Evolutionary conservation across 305 asterid species (phyloP), one percentile per base, ranked within the genome.

Genomic region (Fraxinus angustifolia): DNA sequence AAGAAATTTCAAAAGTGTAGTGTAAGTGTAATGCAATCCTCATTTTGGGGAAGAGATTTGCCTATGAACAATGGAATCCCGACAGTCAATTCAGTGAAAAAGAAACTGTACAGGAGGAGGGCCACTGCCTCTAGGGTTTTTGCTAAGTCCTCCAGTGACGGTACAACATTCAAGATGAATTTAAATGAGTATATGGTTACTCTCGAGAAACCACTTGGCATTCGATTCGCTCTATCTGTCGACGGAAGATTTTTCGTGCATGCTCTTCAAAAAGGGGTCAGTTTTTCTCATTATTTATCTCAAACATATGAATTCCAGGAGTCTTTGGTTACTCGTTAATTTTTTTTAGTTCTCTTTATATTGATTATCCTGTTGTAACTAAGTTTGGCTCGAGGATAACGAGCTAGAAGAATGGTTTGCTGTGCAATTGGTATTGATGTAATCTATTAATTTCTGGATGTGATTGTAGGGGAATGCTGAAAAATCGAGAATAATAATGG

Each of bases 181-280:
- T 82, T 92, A 89, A 93, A 92, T 70, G 97, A 91, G 86, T 94
- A 95, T 82, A 84, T 95, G 96, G 97, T 95, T 83, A 90, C 91
- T 76, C 93, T 94, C 58, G 93, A 92, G 78, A 95, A 88, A 77
- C 99, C 99, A 0, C 93, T 96, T 26, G 99, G 99, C 34, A 92
- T 94, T 78, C 96, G 97, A 19, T 96, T 94, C 81, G 99, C 97
- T 0, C 88, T 94, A n/a, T 91, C 98, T 6, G 86, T 88, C 60
- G 98, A 96, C 33, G 99, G 99, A 4, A 93, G 89, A 77, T 80
- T 96, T 75, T 92, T 92, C 76, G 98, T 96, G 70, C 97, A 92
- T 83, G 94, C 98, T 77, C 97, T 96, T 79, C 92, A 86, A 80
- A 96, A 92, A 88, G 99, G 98, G 97, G 99, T 94, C 81, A 19